Conservation (phyloP, 306 rosid genomes). For the Dalbergia cultrata region DNA sequence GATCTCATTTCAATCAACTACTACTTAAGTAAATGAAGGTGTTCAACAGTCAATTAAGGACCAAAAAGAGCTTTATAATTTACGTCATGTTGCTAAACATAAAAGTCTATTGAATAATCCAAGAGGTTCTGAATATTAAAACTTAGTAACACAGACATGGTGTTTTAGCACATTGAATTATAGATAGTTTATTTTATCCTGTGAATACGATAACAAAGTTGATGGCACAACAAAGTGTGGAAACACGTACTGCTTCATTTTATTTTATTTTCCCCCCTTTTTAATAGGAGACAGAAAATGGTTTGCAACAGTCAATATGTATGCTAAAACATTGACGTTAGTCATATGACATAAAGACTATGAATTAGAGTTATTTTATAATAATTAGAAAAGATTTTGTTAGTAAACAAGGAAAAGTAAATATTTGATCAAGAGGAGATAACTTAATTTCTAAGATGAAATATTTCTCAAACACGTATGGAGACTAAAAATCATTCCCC, state of each 20-base stretch:
- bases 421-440: constrained; percentile 24
- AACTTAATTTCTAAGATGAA: not conserved
- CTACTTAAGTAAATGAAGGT: not conserved
- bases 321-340: constrained; percentile 20
- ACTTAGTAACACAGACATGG: not conserved
- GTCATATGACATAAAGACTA: not conserved
- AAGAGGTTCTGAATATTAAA: constrained; percentile 10
- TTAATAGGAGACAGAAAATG: constrained; percentile 6
- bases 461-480: not conserved
- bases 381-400: constrained; percentile 12
- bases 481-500: constrained; percentile 21
- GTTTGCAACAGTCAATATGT: not conserved
- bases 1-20: constrained; percentile 7
- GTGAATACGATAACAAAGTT: not conserved
- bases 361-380: not conserved
- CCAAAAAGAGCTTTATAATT: not conserved
- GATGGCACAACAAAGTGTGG: not conserved
- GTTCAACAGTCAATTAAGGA: not conserved
- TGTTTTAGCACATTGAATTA: constrained; percentile 14
- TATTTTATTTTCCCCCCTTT: not conserved
- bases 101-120: constrained; percentile 5
- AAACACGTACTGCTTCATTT: not conserved
- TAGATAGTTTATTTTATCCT: constrained; percentile 13
- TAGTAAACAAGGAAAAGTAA: not conserved
- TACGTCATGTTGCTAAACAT: constrained; percentile 14